Base-by-base conservation (phyloP, 148 eudicot genomes). In the Diospyros kaki region DNA sequence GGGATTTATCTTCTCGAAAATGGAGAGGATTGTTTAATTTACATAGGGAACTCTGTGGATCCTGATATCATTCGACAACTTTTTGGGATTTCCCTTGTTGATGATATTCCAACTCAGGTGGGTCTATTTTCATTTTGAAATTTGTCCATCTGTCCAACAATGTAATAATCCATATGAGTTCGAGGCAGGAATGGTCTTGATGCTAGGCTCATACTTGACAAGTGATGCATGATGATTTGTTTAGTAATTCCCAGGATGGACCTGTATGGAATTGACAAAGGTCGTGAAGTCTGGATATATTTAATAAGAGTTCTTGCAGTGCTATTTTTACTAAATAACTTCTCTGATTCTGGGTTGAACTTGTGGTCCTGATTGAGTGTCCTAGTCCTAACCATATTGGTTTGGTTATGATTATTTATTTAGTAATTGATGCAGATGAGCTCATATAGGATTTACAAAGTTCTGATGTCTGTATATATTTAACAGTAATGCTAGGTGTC, bases 1-100 rank as follows among this genome's bases (percentile, higher is more conserved):
- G 98, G 98, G 41, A 84, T 94, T 71, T 94, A 92, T 75, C 96
- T 94, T 85, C 93, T 94, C 66, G 98, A 94, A 83, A 94, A 89
- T 83, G 98, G 98, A 17, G 84, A 87, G 69, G 96, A 94, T 84
- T 92, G 96, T 76, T 83, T 94, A 71, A 84, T 94, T 15, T 94
- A 87, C 75, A 77, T 89, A 71, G 93, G 96, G 60, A 84, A 58
- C 74, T 81, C 91, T 71, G 92, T 69, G n/a, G 84, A 92, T 84
- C 91, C 88, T 78, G 80, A 81, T 81, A 74, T 83, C 56, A 43
- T 85, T 77, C 84, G 80, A 14, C 88, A 85, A 80, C 71, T 94
- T 64, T 89, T 94, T 77, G 96, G 91, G 70, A 76, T 82, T 78
- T 81, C 87, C 71, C 87, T 94, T 4, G 74, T 84, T 70, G 90